Evolutionary conservation across 805 yeast species (phyloP), one percentile per base, ranked within the genome.

Genomic region (Pichia deserticola): DNA sequence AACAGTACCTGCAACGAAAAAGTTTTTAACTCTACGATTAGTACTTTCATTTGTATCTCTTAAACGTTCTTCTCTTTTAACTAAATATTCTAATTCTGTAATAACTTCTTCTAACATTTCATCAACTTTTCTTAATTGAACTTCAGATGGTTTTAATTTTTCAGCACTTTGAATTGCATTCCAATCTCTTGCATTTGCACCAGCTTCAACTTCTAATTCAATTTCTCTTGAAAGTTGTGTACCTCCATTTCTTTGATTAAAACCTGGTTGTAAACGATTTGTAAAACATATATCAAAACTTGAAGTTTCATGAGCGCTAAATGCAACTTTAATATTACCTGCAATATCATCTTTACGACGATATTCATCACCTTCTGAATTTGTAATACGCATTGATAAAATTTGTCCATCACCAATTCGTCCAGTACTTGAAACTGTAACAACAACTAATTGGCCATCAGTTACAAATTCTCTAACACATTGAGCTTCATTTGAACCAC

Each of bases 131-230:
- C 93, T 84, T 66, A 93, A 76, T 60, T 88, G 95, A 50, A 90
- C 82, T 70, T 93, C 99, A 45, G 85, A 80, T 5, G 99, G 98
- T 70, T 86, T 87, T 67, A 93, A 81, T 66, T 89, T 88, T 68
- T 93, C 98, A 42, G 86, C 79, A 43, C 96, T 90, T 73, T 90
- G 97, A 54, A 90, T 74, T 28, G 89, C 88, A 64, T 89, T 89
- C 97, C 98, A 93, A 71, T 93, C 98, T 69, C 98, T 84, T 40
- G 98, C 99, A 60, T 89, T 87, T 46, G 97, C 87, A 41, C 99
- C 99, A 54, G 89, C 82, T 68, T 93, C 98, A 52, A 93, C 84
- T 56, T 90, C 97, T 61, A 93, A 73, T 62, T 89, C 97, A 59
- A 93, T 73, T 47, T 84, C 84, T 67, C 98, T 83, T 52, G 71